phyloP scores from a whole-genome alignment of 192 early-diverging fungal genomes.

The Coemansia sp. region DNA sequence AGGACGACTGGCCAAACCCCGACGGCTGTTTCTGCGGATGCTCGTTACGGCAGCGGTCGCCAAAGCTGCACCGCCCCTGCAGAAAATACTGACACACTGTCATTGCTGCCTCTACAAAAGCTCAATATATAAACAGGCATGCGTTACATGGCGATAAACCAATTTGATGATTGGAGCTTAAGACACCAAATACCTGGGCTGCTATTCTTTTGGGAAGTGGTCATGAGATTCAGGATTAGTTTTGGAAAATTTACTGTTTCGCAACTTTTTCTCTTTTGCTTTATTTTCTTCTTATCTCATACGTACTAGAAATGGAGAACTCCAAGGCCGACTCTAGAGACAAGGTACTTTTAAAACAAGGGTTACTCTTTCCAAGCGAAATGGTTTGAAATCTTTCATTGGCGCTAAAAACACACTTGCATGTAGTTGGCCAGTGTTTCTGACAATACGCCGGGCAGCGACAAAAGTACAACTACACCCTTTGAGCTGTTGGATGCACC shows the following conservation, averaged over 20 bases:
- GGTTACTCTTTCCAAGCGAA: neutral
- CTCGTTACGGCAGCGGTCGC: slow-evolving; percentile 59
- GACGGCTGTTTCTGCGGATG: slow-evolving; percentile 52
- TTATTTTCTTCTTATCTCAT: neutral
- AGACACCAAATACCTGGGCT: too few species aligned
- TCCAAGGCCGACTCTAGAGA: neutral
- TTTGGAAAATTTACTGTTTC: too few species aligned
- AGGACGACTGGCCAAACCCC: slow-evolving; percentile 46
- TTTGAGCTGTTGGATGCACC: slow-evolving; percentile 13
- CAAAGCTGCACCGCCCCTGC: slow-evolving; percentile 60
- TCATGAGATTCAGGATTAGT: too few species aligned
- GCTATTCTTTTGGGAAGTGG: too few species aligned
- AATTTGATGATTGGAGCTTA: too few species aligned
- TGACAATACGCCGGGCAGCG: neutral
- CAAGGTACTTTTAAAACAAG: neutral
- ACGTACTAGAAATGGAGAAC: neutral
- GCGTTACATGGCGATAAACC: too few species aligned
- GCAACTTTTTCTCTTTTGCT: neutral
- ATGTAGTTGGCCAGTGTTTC: neutral
- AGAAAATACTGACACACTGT: slow-evolving; percentile 55
- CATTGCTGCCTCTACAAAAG: slow-evolving; percentile 14
- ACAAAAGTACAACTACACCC: neutral
- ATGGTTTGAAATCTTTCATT: neutral
- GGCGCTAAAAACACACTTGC: neutral
- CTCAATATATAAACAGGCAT: too few species aligned